Percentiles rank a stretch among this genome's conserved stretches.
Evolutionary conservation across 192 early-diverging fungal genomes (phyloP).

Genomic region (Backusella circina): DNA sequence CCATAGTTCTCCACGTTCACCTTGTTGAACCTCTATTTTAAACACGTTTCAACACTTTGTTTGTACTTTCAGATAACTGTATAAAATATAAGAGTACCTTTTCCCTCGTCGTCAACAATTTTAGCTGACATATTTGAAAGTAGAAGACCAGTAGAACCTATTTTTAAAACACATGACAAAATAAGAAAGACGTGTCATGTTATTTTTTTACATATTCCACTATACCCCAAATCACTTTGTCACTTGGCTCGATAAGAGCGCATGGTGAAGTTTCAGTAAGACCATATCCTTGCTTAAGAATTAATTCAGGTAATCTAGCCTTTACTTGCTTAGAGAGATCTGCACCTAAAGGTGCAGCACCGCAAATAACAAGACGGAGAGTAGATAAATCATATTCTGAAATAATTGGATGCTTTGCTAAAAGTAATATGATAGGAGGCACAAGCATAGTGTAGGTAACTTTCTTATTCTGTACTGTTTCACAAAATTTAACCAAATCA

Average conservation of each 20-base stretch:
- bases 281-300: conserved; percentile 65
- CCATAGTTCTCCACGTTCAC: conserved; percentile 78
- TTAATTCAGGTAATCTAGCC: conserved; percentile 11
- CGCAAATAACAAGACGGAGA: conserved; percentile 48
- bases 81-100: conserved; percentile 22
- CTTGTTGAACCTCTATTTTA: conserved; percentile 42
- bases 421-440: conserved; percentile 61
- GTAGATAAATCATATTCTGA: conserved; percentile 60
- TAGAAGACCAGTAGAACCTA: conserved; percentile 64
- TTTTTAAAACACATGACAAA: conserved; percentile 20
- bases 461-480: conserved; percentile 69
- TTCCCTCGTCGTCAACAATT: conserved; percentile 69
- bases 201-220: conserved; percentile 76
- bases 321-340: conserved; percentile 44
- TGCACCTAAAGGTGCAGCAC: conserved; percentile 64
- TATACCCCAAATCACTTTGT: conserved; percentile 32
- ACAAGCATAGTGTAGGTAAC: conserved; percentile 78
- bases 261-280: conserved; percentile 69
- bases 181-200: conserved; percentile 39
- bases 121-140: conserved; percentile 71
- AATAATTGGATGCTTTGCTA: conserved; percentile 62
- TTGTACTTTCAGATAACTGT: neutral
- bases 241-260: conserved; percentile 26
- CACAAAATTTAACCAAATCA: conserved; percentile 52
- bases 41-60: neutral